These are phyloP conservation scores for Oryza glumipatula DNA, from an alignment of 176 grass and related monocot species.

Conservation along the genomic window DNA sequence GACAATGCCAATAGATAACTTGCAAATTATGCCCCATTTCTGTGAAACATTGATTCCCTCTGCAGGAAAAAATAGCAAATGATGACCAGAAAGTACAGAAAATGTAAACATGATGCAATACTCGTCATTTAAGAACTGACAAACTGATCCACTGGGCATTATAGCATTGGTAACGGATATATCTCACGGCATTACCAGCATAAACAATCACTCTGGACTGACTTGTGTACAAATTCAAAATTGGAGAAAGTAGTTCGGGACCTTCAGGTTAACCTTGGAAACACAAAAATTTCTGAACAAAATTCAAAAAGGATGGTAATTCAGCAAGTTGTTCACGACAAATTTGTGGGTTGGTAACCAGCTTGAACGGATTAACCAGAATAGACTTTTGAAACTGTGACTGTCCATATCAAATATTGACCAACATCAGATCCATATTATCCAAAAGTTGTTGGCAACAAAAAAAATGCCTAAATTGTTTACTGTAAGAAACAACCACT, in stretches of 20 bases:
- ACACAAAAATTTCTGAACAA: background rate
- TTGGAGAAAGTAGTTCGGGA: background rate
- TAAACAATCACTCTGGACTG: background rate
- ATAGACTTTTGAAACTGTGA: background rate
- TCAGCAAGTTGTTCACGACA: background rate
- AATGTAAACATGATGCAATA: background rate
- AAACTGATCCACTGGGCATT: background rate
- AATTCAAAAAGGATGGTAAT: background rate
- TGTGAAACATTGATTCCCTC: conserved; percentile 86
- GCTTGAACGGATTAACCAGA: background rate
- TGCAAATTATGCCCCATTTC: conserved; percentile 87
- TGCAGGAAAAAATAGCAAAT: conserved; percentile 44
- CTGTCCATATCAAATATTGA: conserved; percentile 18
- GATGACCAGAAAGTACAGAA: conserved; percentile 13
- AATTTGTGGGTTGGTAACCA: background rate
- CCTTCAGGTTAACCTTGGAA: background rate
- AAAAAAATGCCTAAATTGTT: background rate
- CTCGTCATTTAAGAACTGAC: background rate
- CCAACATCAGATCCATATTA: background rate
- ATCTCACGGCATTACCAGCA: background rate
- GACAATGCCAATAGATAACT: conserved; percentile 77
- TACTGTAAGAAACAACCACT: background rate
- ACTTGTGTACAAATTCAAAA: background rate
- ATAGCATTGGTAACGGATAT: background rate
- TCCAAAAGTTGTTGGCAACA: conserved; percentile 6